These are phyloP conservation scores for Suillus cothurnatus DNA, from an alignment of 768 basidiomycete species.

Conservation along the genomic window DNA sequence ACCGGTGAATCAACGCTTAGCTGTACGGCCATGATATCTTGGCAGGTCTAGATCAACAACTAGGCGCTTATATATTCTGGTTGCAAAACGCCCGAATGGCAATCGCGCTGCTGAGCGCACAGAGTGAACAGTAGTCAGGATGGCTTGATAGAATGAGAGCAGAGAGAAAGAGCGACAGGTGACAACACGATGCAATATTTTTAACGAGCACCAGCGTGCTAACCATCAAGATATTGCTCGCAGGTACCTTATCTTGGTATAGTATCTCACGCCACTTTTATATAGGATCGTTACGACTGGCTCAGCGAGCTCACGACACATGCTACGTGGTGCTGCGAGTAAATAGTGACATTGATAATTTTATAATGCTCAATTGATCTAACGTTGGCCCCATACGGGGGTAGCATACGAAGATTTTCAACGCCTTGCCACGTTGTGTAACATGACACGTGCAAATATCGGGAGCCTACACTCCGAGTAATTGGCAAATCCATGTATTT, in stretches of 20 bases:
- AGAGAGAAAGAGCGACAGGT: neutral
- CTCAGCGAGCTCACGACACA: neutral
- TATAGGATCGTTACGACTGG: neutral
- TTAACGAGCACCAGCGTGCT: neutral
- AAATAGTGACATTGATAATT: neutral
- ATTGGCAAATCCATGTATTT: neutral
- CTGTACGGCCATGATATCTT: constrained; percentile 13
- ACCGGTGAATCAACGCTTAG: constrained; percentile 15
- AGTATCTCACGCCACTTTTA: constrained; percentile 14
- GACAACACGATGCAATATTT: neutral
- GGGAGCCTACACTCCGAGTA: neutral
- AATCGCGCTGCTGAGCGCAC: constrained; percentile 17
- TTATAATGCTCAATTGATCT: neutral
- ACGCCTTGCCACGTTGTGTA: neutral
- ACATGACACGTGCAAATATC: neutral
- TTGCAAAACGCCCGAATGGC: constrained; percentile 8
- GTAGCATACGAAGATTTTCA: neutral
- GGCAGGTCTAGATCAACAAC: constrained; percentile 4
- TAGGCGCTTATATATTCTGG: constrained; percentile 11
- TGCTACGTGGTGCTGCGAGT: neutral
- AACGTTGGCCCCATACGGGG: neutral
- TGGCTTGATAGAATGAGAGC: neutral
- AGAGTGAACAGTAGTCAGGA: neutral
- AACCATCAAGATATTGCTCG: neutral
- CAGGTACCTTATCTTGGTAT: constrained; percentile 17